Percentiles rank a stretch among this genome's conserved stretches.
Evolutionary conservation across 176 grass and related monocot genomes (phyloP).

Genomic region (Rhipidocladum racemiflorum): DNA sequence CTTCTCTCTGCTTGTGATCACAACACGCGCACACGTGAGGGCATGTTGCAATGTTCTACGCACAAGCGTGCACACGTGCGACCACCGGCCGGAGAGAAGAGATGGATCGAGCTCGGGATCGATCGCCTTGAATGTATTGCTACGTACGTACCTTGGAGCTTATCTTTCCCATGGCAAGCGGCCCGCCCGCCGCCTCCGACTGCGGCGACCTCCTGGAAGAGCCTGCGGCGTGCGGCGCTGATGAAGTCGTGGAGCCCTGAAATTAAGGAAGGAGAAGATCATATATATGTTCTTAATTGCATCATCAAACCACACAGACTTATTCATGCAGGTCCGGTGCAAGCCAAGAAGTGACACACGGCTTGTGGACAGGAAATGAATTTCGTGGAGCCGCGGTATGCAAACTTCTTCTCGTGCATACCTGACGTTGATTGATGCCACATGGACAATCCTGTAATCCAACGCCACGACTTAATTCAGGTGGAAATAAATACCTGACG

Average conservation of each 20-base stretch:
- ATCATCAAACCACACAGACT: background rate
- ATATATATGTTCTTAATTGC: background rate
- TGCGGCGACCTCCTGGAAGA: slow-evolving; percentile 27
- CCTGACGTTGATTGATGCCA: too few relatives aligned
- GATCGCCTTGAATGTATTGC: slow-evolving; percentile 40
- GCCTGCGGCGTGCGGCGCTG: background rate
- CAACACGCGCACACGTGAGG: background rate
- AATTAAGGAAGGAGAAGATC: background rate
- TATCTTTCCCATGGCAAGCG: background rate
- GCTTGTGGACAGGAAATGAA: too few relatives aligned
- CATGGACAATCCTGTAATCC: too few relatives aligned
- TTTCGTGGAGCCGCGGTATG: too few relatives aligned
- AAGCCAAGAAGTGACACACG: background rate
- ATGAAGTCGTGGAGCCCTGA: slow-evolving; percentile 20
- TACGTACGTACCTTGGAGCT: slow-evolving; percentile 27
- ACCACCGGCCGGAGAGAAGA: background rate
- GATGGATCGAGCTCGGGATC: background rate
- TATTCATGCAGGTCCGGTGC: background rate
- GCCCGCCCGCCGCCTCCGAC: background rate
- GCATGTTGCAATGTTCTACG: background rate
- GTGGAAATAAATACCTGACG: too few relatives aligned
- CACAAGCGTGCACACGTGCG: background rate
- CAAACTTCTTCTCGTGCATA: too few relatives aligned
- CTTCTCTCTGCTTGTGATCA: slow-evolving; percentile 36
- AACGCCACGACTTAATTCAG: too few relatives aligned